Conservation (phyloP, 352 stramenopile genomes). For the Pythium utonaiense region DNA sequence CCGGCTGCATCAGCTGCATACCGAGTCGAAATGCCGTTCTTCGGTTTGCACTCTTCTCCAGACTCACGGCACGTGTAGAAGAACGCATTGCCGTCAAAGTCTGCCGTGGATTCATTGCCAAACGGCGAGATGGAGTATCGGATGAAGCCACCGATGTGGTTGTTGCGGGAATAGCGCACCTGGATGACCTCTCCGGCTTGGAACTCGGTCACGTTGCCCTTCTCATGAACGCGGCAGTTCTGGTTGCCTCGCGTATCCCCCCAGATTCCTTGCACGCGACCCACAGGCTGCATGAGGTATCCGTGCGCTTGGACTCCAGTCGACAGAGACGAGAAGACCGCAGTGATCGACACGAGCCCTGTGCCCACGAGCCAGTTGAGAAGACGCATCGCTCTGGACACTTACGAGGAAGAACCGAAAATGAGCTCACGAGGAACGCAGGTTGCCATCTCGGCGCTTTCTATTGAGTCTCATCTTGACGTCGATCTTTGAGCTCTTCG, state of each 20-base stretch:
- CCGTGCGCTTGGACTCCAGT: background rate
- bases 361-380: background rate
- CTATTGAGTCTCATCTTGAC: too few species aligned
- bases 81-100: slow-evolving; percentile 45
- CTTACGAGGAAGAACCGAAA: too few species aligned
- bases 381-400: too few species aligned
- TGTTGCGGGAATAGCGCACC: too few species aligned
- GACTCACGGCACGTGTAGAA: slow-evolving; percentile 52
- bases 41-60: slow-evolving; percentile 31
- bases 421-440: too few species aligned
- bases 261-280: background rate
- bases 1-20: slow-evolving; percentile 22
- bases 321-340: background rate
- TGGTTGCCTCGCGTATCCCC: background rate
- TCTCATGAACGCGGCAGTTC: slow-evolving; percentile 1
- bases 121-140: slow-evolving; percentile 35
- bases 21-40: slow-evolving; percentile 24
- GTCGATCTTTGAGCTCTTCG: too few species aligned
- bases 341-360: background rate
- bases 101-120: slow-evolving; percentile 25
- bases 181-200: slow-evolving; percentile 36
- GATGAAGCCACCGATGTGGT: slow-evolving; percentile 43
- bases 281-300: background rate
- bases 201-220: slow-evolving; percentile 29
- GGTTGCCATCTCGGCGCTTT: too few species aligned